A percentile compares a stretch with the other conserved stretches of the same genome.
Conservation (phyloP, 192 early-diverging fungal species). For the Entomortierella chlamydospora region DNA sequence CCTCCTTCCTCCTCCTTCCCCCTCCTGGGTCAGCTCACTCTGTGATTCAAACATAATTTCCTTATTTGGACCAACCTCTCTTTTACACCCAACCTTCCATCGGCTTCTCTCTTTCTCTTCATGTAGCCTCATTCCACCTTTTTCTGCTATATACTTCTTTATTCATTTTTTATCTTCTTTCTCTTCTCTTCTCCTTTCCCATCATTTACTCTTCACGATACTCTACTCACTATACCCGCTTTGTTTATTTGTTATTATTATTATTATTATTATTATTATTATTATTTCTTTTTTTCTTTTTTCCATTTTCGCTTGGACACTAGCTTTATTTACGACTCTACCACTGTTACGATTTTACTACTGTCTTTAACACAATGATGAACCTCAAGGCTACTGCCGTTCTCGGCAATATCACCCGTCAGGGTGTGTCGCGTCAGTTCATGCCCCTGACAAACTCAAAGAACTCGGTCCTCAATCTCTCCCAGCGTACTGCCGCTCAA, state of each 20-base stretch:
- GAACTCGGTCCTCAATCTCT: constrained; percentile 49
- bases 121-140: too few relatives aligned
- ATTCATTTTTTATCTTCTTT: constrained; percentile 6
- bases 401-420: constrained; percentile 49
- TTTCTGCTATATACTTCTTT: constrained; percentile 9
- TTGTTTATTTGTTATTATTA: too few relatives aligned
- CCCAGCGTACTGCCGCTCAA: constrained; percentile 43
- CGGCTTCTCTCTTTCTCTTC: constrained; percentile 11
- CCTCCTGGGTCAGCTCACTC: too few relatives aligned
- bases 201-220: not conserved
- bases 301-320: constrained; percentile 3
- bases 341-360: not conserved
- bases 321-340: not conserved
- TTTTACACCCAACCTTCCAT: constrained; percentile 8
- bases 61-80: not conserved
- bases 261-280: too few relatives aligned
- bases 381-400: constrained; percentile 45
- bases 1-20: too few relatives aligned
- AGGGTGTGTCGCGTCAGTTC: constrained; percentile 48
- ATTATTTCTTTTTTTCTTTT: not conserved
- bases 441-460: constrained; percentile 47
- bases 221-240: not conserved
- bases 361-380: constrained; percentile 19
- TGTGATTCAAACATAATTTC: constrained; percentile 7
- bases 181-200: constrained; percentile 4